These are phyloP conservation scores for Cynanchum wilfordii DNA, from an alignment of 257 asterid species.

Conservation along the genomic window DNA sequence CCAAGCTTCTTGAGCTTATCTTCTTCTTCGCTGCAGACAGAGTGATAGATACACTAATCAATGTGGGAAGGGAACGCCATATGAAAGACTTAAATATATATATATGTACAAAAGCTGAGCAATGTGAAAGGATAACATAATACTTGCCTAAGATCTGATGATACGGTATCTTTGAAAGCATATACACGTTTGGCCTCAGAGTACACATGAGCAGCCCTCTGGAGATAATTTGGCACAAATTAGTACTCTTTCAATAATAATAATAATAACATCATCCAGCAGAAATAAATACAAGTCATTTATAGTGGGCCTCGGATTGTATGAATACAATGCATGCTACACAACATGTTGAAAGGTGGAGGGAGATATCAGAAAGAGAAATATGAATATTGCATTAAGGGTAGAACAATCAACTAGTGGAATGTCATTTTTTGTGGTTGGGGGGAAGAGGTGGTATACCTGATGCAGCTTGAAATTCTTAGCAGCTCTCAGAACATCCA, in stretches of 20 bases:
- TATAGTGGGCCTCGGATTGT: not conserved
- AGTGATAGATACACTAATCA: not conserved
- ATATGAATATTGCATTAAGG: not conserved
- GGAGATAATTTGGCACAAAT: conserved; percentile 19
- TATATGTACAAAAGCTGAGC: not conserved
- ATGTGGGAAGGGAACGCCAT: not conserved
- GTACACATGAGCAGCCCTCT: conserved; percentile 93
- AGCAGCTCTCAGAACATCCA: conserved; percentile 82
- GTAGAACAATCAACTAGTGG: not conserved
- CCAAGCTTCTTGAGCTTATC: conserved; percentile 83
- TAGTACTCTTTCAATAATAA: not conserved
- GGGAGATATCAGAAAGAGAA: not conserved
- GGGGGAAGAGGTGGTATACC: conserved; percentile 37
- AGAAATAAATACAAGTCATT: not conserved
- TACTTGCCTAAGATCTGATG: conserved; percentile 58
- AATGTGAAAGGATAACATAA: not conserved
- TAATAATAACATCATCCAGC: not conserved
- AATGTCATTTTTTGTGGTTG: not conserved
- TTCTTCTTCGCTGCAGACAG: conserved; percentile 63
- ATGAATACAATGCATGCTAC: not conserved
- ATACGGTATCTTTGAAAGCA: conserved; percentile 76
- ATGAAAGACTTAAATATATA: not conserved
- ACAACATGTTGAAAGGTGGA: not conserved
- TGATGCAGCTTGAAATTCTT: conserved; percentile 75
- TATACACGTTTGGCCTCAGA: conserved; percentile 91